A percentile compares a stretch with the other conserved stretches of the same genome.
Conservation (phyloP, 2,329 filamentous ascomycete genomes). For the Madurella fahalii region DNA sequence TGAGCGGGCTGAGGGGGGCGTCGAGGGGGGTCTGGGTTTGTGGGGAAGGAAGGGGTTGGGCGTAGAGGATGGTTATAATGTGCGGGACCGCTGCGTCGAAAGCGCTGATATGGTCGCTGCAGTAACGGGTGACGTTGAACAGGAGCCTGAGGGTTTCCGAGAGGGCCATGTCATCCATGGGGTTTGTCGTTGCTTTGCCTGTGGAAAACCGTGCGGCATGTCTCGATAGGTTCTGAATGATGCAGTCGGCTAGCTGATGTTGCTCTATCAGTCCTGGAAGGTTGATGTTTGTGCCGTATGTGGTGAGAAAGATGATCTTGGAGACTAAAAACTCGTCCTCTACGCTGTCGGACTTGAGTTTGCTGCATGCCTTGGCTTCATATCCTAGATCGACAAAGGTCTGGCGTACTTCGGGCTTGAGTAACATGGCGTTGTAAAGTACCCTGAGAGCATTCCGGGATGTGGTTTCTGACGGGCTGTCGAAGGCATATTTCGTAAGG, state of each 20-base stretch:
- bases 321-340: conserved; percentile 85
- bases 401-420: conserved; percentile 65
- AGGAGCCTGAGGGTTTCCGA: conserved; percentile 80
- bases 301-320: conserved; percentile 75
- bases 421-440: conserved; percentile 77
- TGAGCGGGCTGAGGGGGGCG: conserved; percentile 63
- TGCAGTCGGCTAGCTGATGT: conserved; percentile 61
- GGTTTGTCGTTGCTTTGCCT: conserved; percentile 37
- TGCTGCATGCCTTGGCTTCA: conserved; percentile 62
- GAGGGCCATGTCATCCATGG: conserved; percentile 75
- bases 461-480: conserved; percentile 56
- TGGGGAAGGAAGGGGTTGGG: conserved; percentile 49
- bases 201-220: conserved; percentile 53
- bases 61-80: conserved; percentile 67
- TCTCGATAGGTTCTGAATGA: conserved; percentile 65
- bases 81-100: conserved; percentile 67
- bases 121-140: conserved; percentile 81
- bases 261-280: conserved; percentile 62
- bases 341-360: conserved; percentile 65
- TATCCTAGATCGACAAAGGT: conserved; percentile 68
- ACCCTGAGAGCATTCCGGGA: conserved; percentile 76
- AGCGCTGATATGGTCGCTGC: conserved; percentile 53
- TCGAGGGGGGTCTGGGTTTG: conserved; percentile 59
- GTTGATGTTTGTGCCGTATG: conserved; percentile 69
- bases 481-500: conserved; percentile 69